Base-by-base conservation (phyloP, 768 basidiomycete species). In the Boletus rubropictus region DNA sequence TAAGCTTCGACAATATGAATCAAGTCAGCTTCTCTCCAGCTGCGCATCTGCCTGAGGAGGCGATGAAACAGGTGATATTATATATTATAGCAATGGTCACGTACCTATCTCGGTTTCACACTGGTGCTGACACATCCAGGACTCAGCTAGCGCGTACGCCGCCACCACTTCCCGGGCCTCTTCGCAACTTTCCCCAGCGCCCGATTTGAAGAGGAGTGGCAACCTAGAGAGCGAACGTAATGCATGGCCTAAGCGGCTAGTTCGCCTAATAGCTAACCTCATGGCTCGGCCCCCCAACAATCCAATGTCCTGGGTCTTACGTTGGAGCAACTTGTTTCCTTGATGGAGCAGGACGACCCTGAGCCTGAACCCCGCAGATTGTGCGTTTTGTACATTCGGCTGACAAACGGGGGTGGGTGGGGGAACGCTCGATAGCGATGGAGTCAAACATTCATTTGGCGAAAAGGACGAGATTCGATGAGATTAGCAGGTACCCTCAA, bases 11-110 rank as follows among this genome's bases (percentile, higher is more conserved):
- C n/a, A 36, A 36, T 24, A 52, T 35, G 44, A 38, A 2, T 27
- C 47, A 46, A 52, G 38, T 21, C 31, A 33, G 17, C 50, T 49
- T 49, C 50, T 46, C 46, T 49, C n/a, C 27, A 50, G 28, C 44
- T 37, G 49, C 32, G 48, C 46, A 51, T 44, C 48, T 20, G 27
- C 18, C 10, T 6, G 35, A 38, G 33, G 32, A 29, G 21, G n/a
- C 22, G 29, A 55, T 38, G 31, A 48, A 55, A 51, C 6, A 32
- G 50, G 56, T 29, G 44, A 61, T 61, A 59, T 61, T 54, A 22
- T 34, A 29, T 6, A 59, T 61, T 54, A 22, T 34, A 29, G 5
- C 24, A 25, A 17, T 43, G 38, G 48, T 49, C 58, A 60, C 54
- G 45, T 40, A 57, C 50, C 45, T 22, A 37, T 38, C 36, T 38